Percentiles rank a stretch among this genome's conserved stretches.
These are phyloP conservation scores for Epichloe baconii DNA, from an alignment of 2,329 filamentous ascomycete species.

Conservation along the genomic window DNA sequence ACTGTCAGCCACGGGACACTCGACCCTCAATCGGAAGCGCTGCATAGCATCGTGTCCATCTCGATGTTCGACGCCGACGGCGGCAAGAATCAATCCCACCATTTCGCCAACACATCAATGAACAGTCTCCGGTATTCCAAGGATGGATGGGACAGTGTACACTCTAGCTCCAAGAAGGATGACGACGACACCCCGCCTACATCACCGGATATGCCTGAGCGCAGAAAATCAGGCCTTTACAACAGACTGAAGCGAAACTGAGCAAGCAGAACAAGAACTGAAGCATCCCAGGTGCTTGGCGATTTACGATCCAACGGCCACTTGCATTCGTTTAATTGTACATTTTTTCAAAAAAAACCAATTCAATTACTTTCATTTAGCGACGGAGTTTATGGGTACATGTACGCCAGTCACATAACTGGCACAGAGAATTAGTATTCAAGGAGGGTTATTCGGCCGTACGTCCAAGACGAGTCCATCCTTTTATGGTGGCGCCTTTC, in stretches of 20 bases:
- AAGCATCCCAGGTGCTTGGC: neutral
- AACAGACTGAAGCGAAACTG: constrained; percentile 6
- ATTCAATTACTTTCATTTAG: constrained; percentile 3
- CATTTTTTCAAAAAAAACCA: too few relatives aligned
- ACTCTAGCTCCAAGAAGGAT: constrained; percentile 9
- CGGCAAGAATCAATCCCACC: constrained; percentile 12
- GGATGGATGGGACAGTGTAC: constrained; percentile 27
- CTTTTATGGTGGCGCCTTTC: too few relatives aligned
- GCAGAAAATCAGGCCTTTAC: constrained; percentile 14
- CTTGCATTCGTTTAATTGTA: neutral
- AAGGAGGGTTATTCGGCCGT: too few relatives aligned
- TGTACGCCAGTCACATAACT: too few relatives aligned
- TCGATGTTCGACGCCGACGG: constrained; percentile 15
- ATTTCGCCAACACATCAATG: constrained; percentile 13
- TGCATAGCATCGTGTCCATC: constrained; percentile 22
- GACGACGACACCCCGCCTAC: constrained; percentile 24
- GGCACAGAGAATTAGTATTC: too few relatives aligned
- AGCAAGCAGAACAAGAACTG: neutral
- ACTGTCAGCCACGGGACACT: constrained; percentile 35
- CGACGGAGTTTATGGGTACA: constrained; percentile 10
- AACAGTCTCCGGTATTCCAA: constrained; percentile 21
- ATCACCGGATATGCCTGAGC: constrained; percentile 19
- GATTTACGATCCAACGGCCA: constrained; percentile 8
- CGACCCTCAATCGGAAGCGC: constrained; percentile 20
- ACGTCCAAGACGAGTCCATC: too few relatives aligned